These are phyloP conservation scores for Physcomitrium patens DNA, from an alignment of 225 moss, liverwort and hornwort genomes.

Conservation along the genomic window DNA sequence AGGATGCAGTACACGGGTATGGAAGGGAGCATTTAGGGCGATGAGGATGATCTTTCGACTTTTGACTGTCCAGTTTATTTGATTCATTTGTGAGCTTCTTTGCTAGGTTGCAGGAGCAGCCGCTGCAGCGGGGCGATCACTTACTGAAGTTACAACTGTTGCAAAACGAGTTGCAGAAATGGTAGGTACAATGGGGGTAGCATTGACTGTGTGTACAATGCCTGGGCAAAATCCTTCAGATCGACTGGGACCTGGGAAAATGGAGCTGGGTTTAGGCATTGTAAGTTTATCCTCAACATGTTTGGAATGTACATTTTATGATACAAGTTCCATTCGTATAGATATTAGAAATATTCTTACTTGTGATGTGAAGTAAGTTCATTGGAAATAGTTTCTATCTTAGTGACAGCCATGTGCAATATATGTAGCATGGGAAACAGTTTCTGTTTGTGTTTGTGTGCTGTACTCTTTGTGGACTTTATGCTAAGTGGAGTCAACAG, in stretches of 20 bases:
- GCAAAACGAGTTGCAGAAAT: conserved; percentile 81
- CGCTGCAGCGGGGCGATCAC: conserved; percentile 77
- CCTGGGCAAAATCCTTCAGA: conserved; percentile 89
- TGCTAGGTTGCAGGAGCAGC: conserved; percentile 92
- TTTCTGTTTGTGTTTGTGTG: conserved; percentile 30
- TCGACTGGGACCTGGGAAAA: conserved; percentile 87
- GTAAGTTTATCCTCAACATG: conserved; percentile 53
- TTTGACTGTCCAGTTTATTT: conserved; percentile 15
- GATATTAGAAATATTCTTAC: background rate
- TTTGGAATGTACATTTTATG: conserved; percentile 12
- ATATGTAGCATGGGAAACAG: conserved; percentile 16
- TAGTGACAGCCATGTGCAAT: background rate
- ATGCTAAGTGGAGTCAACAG: conserved; percentile 26
- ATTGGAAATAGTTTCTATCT: background rate
- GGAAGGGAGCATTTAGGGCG: background rate
- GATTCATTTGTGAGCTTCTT: conserved; percentile 29
- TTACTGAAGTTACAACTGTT: conserved; percentile 83
- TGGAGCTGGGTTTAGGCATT: conserved; percentile 99
- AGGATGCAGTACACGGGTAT: background rate
- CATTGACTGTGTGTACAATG: conserved; percentile 86
- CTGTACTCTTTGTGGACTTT: conserved; percentile 34
- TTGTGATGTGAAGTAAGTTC: conserved; percentile 7
- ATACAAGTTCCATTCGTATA: conserved; percentile 14
- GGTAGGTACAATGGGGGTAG: conserved; percentile 99
- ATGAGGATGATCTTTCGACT: background rate